A percentile compares a stretch with the other conserved stretches of the same genome.
Conservation (phyloP, 176 grass and related monocot genomes). For the Paspalum vaginatum region DNA sequence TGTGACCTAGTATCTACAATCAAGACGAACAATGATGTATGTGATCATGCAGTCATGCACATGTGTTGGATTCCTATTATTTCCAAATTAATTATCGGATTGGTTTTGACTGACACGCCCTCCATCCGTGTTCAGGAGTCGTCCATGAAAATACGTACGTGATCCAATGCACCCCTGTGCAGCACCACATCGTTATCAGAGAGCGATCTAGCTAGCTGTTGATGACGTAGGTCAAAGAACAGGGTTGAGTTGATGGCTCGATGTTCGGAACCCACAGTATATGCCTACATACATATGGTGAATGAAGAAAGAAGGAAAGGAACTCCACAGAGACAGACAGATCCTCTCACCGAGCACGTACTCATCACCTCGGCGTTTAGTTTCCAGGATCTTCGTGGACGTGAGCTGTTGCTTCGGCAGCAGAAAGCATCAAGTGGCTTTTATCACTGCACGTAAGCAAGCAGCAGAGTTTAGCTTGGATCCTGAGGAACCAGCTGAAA, state of each 20-base stretch:
- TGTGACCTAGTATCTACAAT: too few relatives aligned
- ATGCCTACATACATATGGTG: too few relatives aligned
- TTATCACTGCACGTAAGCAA: slow-evolving; percentile 43
- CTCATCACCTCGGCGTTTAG: slow-evolving; percentile 1
- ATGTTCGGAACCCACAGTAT: too few relatives aligned
- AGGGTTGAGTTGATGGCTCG: too few relatives aligned
- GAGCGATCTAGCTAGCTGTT: too few relatives aligned
- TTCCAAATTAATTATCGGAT: background rate
- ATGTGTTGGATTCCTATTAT: background rate
- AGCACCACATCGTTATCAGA: too few relatives aligned
- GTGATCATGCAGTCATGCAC: too few relatives aligned
- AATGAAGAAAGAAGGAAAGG: background rate
- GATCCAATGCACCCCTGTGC: too few relatives aligned
- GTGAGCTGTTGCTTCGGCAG: slow-evolving; percentile 35
- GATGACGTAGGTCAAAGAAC: too few relatives aligned
- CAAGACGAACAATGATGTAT: background rate
- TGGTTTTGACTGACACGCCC: too few relatives aligned
- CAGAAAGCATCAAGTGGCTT: slow-evolving; percentile 40
- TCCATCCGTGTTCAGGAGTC: too few relatives aligned
- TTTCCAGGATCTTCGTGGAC: background rate
- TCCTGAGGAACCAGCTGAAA: slow-evolving; percentile 31
- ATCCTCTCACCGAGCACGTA: background rate
- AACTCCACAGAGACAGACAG: background rate
- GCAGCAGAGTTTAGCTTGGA: slow-evolving; percentile 12
- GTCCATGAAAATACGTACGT: too few relatives aligned